A percentile compares a stretch with the other conserved stretches of the same genome.
These are phyloP conservation scores for Yamadazyma friedrichii DNA, from an alignment of 1,139 yeast genomes.

Conservation along the genomic window DNA sequence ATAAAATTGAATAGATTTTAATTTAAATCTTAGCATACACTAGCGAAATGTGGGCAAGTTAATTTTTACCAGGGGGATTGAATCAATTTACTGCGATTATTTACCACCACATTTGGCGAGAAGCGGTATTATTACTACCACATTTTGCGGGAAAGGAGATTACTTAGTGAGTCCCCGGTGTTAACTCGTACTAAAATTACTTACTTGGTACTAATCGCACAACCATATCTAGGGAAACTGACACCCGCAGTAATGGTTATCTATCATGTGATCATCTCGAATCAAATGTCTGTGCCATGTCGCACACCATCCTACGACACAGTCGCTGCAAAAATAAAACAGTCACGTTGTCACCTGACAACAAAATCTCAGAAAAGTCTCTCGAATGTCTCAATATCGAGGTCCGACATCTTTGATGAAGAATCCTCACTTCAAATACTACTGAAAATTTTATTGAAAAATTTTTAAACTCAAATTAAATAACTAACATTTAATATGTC, in stretches of 20 bases:
- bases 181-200: too few species aligned
- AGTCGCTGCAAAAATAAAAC: conserved; percentile 1
- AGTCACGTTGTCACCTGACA: conserved; percentile 7
- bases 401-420: not conserved
- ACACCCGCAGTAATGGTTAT: too few species aligned
- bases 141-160: too few species aligned
- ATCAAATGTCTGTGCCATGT: too few species aligned
- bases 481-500: conserved; percentile 57
- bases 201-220: too few species aligned
- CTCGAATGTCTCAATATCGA: conserved; percentile 1
- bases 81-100: not conserved
- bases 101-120: not conserved
- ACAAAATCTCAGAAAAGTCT: not conserved
- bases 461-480: conserved; percentile 2
- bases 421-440: not conserved
- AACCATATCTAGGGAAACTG: too few species aligned
- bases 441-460: conserved; percentile 5
- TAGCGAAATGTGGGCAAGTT: not conserved
- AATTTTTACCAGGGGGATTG: too few species aligned
- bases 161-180: too few species aligned
- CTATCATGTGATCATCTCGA: too few species aligned
- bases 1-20: not conserved
- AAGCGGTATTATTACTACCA: too few species aligned
- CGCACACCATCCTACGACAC: too few species aligned
- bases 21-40: conserved; percentile 2